These are phyloP conservation scores for Saitozyma sp. DNA, from an alignment of 768 basidiomycete species.

Conservation along the genomic window DNA sequence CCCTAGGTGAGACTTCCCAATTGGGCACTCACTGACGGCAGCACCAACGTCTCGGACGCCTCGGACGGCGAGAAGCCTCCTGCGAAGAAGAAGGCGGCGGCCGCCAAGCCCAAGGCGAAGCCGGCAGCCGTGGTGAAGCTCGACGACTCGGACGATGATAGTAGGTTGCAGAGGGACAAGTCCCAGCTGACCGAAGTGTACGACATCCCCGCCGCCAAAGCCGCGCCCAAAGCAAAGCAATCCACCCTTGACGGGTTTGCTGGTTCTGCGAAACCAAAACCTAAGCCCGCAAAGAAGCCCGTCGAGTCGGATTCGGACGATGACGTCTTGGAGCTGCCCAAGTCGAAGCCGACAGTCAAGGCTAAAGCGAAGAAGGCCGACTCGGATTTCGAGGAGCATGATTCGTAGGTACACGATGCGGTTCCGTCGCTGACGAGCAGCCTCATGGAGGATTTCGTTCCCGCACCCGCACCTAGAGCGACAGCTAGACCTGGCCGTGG, in stretches of 20 bases:
- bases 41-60: conserved; percentile 25
- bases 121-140: conserved; percentile 15
- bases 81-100: conserved; percentile 28
- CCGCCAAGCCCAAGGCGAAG: conserved; percentile 27
- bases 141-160: conserved; percentile 35
- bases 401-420: conserved; percentile 19
- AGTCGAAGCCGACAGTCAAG: conserved; percentile 6
- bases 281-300: conserved; percentile 28
- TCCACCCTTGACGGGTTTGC: conserved; percentile 10
- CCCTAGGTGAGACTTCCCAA: conserved; percentile 17
- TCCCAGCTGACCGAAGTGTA: conserved; percentile 19
- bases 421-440: background rate
- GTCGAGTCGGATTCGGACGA: conserved; percentile 11
- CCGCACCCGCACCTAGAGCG: conserved; percentile 26
- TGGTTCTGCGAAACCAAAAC: conserved; percentile 28
- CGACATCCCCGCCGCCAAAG: conserved; percentile 23
- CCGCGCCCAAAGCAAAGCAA: conserved; percentile 16
- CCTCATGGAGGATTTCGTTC: conserved; percentile 23
- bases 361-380: conserved; percentile 37
- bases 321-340: background rate
- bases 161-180: conserved; percentile 11
- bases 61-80: conserved; percentile 51
- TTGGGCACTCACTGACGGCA: conserved; percentile 7
- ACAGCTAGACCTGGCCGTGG: conserved; percentile 42
- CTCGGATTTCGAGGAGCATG: conserved; percentile 39